Percentiles rank a stretch among this genome's conserved stretches.
These are phyloP conservation scores for Metarhizium robertsii DNA, from an alignment of 2,329 filamentous ascomycete genomes.

Conservation along the genomic window DNA sequence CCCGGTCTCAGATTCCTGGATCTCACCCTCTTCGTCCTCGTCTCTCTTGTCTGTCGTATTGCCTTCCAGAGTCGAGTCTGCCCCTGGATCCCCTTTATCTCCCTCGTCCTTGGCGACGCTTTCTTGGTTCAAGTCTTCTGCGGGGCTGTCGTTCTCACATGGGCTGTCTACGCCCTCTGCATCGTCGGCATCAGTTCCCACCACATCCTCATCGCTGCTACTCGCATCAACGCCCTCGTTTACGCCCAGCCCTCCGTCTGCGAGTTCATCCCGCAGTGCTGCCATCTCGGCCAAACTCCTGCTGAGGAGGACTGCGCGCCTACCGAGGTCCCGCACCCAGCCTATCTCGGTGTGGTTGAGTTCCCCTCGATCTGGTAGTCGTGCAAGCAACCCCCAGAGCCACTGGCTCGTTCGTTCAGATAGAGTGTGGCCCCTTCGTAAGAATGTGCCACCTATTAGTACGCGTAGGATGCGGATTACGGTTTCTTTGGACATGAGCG, in stretches of 20 bases:
- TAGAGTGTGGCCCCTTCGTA: constrained; percentile 49
- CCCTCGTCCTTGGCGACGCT: constrained; percentile 1
- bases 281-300: constrained; percentile 45
- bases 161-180: constrained; percentile 17
- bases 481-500: constrained; percentile 56
- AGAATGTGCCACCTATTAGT: constrained; percentile 54
- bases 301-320: constrained; percentile 58
- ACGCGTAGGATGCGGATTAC: constrained; percentile 59
- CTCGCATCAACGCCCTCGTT: constrained; percentile 38
- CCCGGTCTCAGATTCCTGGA: constrained; percentile 10
- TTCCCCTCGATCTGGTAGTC: constrained; percentile 64
- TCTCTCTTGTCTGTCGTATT: constrained; percentile 8
- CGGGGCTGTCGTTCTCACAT: not conserved
- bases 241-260: constrained; percentile 29
- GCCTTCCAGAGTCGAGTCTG: constrained; percentile 7
- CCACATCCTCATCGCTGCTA: constrained; percentile 27
- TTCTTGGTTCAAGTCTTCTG: constrained; percentile 6
- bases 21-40: constrained; percentile 5
- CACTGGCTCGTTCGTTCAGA: constrained; percentile 65
- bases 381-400: constrained; percentile 76
- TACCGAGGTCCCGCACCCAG: constrained; percentile 69
- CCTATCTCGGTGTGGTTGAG: constrained; percentile 68
- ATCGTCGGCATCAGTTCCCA: constrained; percentile 21
- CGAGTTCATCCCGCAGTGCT: constrained; percentile 33
- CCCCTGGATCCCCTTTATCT: constrained; percentile 5